phyloP scores from a whole-genome alignment of 2,329 filamentous ascomycete genomes.

The Fusarium staphyleae region DNA sequence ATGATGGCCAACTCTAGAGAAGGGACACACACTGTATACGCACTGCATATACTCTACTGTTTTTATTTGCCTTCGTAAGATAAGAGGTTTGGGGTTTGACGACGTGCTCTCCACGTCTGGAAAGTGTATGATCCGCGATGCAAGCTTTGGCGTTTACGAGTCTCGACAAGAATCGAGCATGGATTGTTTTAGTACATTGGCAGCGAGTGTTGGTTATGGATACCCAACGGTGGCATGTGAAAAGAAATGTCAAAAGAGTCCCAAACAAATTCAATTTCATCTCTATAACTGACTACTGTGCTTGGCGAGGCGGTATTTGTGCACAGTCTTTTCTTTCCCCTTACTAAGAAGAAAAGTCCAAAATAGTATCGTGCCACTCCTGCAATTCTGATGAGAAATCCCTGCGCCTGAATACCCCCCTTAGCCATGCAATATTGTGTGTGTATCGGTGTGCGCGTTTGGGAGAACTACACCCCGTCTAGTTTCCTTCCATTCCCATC shows the following conservation, averaged over 20 bases:
- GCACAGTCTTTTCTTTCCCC: constrained; percentile 15
- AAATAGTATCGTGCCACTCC: constrained; percentile 28
- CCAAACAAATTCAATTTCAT: constrained; percentile 39
- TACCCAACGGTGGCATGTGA: too few relatives aligned
- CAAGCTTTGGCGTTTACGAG: constrained; percentile 21
- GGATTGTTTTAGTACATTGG: background rate
- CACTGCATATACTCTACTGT: background rate
- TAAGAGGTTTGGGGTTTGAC: background rate
- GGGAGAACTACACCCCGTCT: constrained; percentile 32
- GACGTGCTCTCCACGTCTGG: background rate
- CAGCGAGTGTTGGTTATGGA: too few relatives aligned
- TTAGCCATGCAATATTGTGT: constrained; percentile 38
- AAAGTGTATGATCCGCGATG: constrained; percentile 6
- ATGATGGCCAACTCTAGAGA: constrained; percentile 28
- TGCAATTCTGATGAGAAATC: constrained; percentile 30
- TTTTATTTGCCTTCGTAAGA: background rate
- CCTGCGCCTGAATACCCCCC: constrained; percentile 37
- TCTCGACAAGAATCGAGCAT: background rate
- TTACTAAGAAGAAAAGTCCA: constrained; percentile 13
- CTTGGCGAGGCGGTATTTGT: constrained; percentile 26
- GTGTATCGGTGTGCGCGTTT: constrained; percentile 22
- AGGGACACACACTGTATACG: background rate
- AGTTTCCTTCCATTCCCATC: constrained; percentile 38
- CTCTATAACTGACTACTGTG: constrained; percentile 39
- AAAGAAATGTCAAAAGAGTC: background rate